Conservation (phyloP, 345 rosid species). For the Moringa oleifera region DNA sequence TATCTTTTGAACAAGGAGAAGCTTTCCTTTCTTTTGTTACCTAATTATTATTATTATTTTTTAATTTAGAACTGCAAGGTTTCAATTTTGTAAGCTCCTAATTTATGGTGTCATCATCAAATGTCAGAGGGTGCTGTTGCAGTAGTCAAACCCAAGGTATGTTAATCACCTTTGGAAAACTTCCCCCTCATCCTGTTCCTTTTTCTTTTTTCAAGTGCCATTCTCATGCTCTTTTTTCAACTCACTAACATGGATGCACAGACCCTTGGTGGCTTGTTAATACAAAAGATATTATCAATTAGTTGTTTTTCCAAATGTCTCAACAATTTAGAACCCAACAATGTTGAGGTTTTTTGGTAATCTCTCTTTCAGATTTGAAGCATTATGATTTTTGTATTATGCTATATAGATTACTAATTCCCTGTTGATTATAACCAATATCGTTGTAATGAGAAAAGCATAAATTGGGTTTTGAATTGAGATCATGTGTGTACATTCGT, state of each 20-base stretch:
- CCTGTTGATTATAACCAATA: not conserved
- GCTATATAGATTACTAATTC: not conserved
- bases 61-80: conserved; percentile 13
- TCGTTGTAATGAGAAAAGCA: not conserved
- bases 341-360: not conserved
- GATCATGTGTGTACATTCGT: not conserved
- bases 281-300: not conserved
- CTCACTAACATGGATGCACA: not conserved
- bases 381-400: not conserved
- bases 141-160: conserved; percentile 56
- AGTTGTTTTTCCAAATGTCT: not conserved
- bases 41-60: too few species aligned
- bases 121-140: conserved; percentile 53
- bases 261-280: not conserved
- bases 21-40: too few species aligned
- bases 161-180: conserved; percentile 1
- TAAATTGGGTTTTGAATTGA: too few species aligned
- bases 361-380: too few species aligned
- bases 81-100: not conserved
- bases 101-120: conserved; percentile 14
- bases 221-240: not conserved
- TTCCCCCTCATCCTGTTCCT: not conserved
- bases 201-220: not conserved
- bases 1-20: too few species aligned
- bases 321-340: not conserved